phyloP scores from a whole-genome alignment of 2,329 filamentous ascomycete genomes.

The Arthrobotrys musiformis region DNA sequence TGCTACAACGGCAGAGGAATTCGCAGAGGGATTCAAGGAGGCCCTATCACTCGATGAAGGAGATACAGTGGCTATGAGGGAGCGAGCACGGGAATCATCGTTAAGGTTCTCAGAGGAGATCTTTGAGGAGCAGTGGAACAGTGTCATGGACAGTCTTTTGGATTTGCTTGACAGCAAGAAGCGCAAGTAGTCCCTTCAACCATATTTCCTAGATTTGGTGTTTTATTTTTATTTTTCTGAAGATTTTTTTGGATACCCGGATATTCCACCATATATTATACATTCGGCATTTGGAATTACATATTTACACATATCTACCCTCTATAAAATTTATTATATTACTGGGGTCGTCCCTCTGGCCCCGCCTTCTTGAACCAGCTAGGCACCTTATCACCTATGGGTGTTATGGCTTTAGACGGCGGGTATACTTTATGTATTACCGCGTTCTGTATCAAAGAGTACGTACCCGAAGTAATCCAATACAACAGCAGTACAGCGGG shows the following conservation, averaged over 20 bases:
- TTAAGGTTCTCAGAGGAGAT: constrained; percentile 87
- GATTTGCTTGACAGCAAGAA: constrained; percentile 61
- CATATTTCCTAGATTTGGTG: background rate
- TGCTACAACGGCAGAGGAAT: constrained; percentile 80
- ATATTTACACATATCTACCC: constrained; percentile 26
- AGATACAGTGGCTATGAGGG: constrained; percentile 78
- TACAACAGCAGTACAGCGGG: constrained; percentile 37
- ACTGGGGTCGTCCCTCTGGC: background rate
- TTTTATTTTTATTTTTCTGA: background rate
- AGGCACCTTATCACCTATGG: constrained; percentile 13
- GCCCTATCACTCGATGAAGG: constrained; percentile 73
- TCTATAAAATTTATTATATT: background rate
- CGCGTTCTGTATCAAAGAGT: constrained; percentile 42
- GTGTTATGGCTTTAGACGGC: constrained; percentile 8
- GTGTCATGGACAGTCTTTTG: constrained; percentile 78
- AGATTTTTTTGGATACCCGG: constrained; percentile 27
- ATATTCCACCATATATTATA: constrained; percentile 1
- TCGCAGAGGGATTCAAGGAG: constrained; percentile 80
- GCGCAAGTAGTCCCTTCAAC: background rate
- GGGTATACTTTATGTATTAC: constrained; percentile 10
- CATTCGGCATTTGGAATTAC: background rate
- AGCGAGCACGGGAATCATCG: constrained; percentile 79
- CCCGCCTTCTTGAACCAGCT: constrained; percentile 33
- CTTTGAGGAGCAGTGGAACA: constrained; percentile 82
- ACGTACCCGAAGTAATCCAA: constrained; percentile 41